These are phyloP conservation scores for Panus rudis DNA, from an alignment of 768 basidiomycete genomes.

Conservation along the genomic window DNA sequence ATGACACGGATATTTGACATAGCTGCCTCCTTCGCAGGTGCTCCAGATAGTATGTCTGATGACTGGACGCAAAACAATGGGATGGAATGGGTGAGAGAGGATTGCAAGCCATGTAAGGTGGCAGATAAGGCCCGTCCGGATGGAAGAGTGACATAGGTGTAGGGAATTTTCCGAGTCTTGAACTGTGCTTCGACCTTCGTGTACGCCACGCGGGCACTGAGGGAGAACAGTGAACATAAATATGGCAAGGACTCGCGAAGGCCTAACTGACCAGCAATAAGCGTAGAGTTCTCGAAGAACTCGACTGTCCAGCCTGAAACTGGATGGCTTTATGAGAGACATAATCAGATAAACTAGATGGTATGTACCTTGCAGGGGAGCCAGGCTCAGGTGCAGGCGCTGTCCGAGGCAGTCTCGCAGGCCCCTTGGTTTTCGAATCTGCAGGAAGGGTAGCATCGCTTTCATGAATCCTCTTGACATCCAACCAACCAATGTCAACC, in stretches of 20 bases:
- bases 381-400: no score
- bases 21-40: slow-evolving; percentile 84
- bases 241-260: not conserved
- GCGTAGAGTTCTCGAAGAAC: slow-evolving; percentile 74
- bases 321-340: slow-evolving; percentile 8
- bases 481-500: slow-evolving; percentile 76
- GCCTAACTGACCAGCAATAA: slow-evolving; percentile 69
- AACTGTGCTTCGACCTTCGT: slow-evolving; percentile 85
- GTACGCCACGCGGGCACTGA: slow-evolving; percentile 84
- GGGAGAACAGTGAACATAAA: not conserved
- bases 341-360: no score
- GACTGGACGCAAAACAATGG: slow-evolving; percentile 83
- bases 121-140: slow-evolving; percentile 30
- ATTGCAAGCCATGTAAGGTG: slow-evolving; percentile 54
- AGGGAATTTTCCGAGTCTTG: slow-evolving; percentile 74
- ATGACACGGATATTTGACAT: slow-evolving; percentile 90
- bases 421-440: no score
- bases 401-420: no score
- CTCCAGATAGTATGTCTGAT: slow-evolving; percentile 71
- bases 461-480: slow-evolving; percentile 54
- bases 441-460: slow-evolving; percentile 3
- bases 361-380: no score
- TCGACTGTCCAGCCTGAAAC: slow-evolving; percentile 66
- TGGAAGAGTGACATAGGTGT: slow-evolving; percentile 63
- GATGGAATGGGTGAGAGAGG: slow-evolving; percentile 68